phyloP scores from a whole-genome alignment of 495 filamentous ascomycete genomes.

The Xylaria flabelliformis region DNA sequence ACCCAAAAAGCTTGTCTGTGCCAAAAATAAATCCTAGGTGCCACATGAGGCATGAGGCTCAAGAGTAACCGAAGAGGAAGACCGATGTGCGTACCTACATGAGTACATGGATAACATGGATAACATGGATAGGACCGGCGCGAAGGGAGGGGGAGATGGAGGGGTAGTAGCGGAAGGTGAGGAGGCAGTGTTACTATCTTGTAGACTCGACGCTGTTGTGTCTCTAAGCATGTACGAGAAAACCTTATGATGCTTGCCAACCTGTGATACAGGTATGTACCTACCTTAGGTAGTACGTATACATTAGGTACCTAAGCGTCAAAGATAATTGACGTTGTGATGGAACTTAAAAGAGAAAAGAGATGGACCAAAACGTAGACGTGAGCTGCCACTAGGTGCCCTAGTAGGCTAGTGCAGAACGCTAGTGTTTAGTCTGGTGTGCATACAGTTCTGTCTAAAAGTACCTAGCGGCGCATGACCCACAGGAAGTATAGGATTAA shows the following conservation, averaged over 20 bases:
- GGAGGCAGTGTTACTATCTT: slow-evolving; percentile 13
- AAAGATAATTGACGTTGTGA: not conserved
- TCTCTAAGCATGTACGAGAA: not conserved
- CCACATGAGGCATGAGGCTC: slow-evolving; percentile 34
- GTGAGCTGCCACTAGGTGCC: not conserved
- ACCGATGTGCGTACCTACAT: slow-evolving; percentile 24
- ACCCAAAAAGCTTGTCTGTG: slow-evolving; percentile 27
- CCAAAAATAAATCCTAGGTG: slow-evolving; percentile 30
- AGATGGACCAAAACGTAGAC: not conserved
- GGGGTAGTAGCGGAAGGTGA: not conserved
- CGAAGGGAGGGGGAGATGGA: slow-evolving; percentile 9
- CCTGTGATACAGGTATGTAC: not conserved
- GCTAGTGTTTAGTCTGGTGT: too few relatives aligned
- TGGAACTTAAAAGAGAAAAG: not conserved
- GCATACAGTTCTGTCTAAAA: too few relatives aligned
- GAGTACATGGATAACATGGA: not conserved
- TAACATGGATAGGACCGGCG: not conserved
- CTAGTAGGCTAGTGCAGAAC: not conserved
- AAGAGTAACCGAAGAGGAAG: slow-evolving; percentile 16
- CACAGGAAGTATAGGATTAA: not conserved
- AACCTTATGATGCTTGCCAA: not conserved
- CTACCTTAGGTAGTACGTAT: too few relatives aligned
- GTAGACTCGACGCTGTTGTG: not conserved
- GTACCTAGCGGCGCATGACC: not conserved
- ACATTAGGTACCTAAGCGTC: too few relatives aligned